Percentiles rank a stretch among this genome's conserved stretches.
Conservation (phyloP, 108 stramenopile genomes). For the Skeletonema menzelii region DNA sequence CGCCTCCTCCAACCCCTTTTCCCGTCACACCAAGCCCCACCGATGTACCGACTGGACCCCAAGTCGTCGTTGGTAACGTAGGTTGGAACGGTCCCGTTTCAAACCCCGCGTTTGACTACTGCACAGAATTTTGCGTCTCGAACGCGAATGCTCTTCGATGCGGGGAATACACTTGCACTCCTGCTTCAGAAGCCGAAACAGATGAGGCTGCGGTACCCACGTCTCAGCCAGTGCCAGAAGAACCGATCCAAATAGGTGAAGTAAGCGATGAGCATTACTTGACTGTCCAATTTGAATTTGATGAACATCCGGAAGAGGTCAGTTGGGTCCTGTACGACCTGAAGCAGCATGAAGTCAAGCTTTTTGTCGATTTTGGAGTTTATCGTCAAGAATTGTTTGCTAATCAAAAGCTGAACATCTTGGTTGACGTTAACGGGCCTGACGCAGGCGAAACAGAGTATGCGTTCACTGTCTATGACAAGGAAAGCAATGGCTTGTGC, state of each 20-base stretch:
- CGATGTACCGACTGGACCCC: not conserved
- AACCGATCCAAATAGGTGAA: not conserved
- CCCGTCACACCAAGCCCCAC: not conserved
- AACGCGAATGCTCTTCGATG: constrained; percentile 15
- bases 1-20: not conserved
- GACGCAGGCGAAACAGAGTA: constrained; percentile 46
- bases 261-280: constrained; percentile 16
- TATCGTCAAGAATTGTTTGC: constrained; percentile 33
- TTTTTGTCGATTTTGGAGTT: constrained; percentile 37
- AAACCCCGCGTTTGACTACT: constrained; percentile 29
- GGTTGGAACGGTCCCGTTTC: constrained; percentile 35
- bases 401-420: constrained; percentile 19
- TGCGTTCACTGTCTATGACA: constrained; percentile 57
- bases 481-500: constrained; percentile 44
- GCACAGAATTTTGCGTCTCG: constrained; percentile 29
- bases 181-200: constrained; percentile 9
- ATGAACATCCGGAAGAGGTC: constrained; percentile 41
- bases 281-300: constrained; percentile 38
- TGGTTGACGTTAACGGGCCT: constrained; percentile 27
- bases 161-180: constrained; percentile 19
- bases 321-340: constrained; percentile 46
- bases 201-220: not conserved
- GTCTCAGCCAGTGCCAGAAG: not conserved
- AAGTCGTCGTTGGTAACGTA: constrained; percentile 1
- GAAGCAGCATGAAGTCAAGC: constrained; percentile 1